Percentiles rank a stretch among this genome's conserved stretches.
phyloP scores from a whole-genome alignment of 202 grass and related monocot species.

The Elaeis oleifera region DNA sequence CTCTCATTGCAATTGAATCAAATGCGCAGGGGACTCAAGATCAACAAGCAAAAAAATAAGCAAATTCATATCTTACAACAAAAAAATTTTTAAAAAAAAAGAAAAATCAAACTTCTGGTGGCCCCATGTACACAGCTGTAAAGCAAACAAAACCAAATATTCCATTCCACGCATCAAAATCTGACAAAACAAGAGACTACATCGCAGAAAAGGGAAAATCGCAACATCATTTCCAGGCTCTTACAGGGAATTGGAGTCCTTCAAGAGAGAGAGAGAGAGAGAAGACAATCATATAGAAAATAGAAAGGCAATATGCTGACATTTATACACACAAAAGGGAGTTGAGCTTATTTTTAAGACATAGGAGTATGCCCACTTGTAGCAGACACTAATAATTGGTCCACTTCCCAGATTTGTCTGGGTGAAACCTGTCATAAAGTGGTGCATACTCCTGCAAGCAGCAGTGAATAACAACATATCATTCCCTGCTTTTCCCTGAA shows the following conservation, averaged over 20 bases:
- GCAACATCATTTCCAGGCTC: background rate
- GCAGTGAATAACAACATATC: too few species aligned
- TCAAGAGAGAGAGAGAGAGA: too few species aligned
- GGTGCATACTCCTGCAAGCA: slow-evolving; percentile 4
- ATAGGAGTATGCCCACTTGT: background rate
- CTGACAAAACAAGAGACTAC: background rate
- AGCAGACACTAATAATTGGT: slow-evolving; percentile 4
- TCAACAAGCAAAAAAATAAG: too few species aligned
- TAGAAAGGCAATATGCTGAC: background rate
- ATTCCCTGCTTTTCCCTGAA: too few species aligned
- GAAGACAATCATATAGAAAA: background rate
- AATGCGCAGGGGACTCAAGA: too few species aligned
- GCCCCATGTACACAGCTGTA: background rate
- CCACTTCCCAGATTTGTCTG: slow-evolving; percentile 6
- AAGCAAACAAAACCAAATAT: background rate
- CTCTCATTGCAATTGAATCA: too few species aligned
- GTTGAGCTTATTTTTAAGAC: background rate
- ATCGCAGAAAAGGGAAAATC: background rate
- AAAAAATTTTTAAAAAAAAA: too few species aligned
- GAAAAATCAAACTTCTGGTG: background rate
- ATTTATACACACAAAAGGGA: background rate
- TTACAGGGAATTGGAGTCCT: background rate
- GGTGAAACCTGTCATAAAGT: background rate
- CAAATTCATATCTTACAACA: too few species aligned
- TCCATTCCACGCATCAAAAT: slow-evolving; percentile 1